Evolutionary conservation across 2,329 filamentous ascomycete species (phyloP), one percentile per base, ranked within the genome.

Genomic region (Penicillium sp.): DNA sequence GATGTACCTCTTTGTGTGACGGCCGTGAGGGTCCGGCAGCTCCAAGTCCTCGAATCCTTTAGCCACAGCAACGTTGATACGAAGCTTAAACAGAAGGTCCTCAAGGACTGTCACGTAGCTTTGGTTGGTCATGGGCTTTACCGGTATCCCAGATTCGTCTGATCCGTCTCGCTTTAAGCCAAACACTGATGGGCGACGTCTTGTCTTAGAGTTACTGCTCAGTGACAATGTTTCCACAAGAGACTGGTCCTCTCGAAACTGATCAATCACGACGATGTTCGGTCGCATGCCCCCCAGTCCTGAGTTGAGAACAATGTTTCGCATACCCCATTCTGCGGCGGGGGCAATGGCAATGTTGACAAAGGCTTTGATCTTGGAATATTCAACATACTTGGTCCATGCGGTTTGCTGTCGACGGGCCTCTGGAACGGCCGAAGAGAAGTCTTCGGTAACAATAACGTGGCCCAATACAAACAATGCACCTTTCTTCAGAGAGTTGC

Each of bases 401-500:
- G 90, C 86, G 13, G 85, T 84, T 70, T 96, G 91, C 69, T 96
- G 91, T 21, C 88, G 80, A 60, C 90, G 89, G 3, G 90, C 90
- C 73, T 96, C 91, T 5, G 90, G 86, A 9, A 96, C 89, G 4
- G 90, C 89, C 3, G 83, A 82, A 21, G 85, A 84, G 67, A 96
- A 96, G 69, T 96, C 89, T 58, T 90, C 84, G 0, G 90, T 91
- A 3, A 96, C 90, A 57, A 96, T 92, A 44, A 96, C 90, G 73
- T 96, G 91, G 0, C 91, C 91, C 1, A 96, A 80, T 10, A 96
- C 90, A 70, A 95, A 96, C 1, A 96, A 74, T 0, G 86, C 87
- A 0, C 91, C 92, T 68, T 96, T 96, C 71, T 96, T 96, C 71
- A 96, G 78, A 0, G 90, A 92, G 71, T 96, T 96, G 75, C 91